These are phyloP conservation scores for Puccinia horiana DNA, from an alignment of 1,284 basidiomycete species.

Conservation along the genomic window DNA sequence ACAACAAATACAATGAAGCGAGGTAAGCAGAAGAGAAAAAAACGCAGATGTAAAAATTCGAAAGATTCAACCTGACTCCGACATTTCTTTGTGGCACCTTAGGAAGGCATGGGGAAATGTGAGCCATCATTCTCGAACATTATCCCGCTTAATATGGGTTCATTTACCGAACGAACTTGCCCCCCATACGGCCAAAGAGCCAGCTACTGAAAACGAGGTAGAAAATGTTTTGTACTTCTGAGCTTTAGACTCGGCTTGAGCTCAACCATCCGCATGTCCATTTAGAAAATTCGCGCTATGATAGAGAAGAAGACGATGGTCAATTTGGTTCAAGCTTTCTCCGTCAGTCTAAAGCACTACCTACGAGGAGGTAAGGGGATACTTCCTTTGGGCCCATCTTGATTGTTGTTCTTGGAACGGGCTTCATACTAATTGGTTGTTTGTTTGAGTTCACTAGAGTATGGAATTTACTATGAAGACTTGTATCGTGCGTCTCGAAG, in stretches of 20 bases:
- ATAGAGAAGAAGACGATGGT: slow-evolving; percentile 42
- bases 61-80: background rate
- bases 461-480: slow-evolving; percentile 43
- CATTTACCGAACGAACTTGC: slow-evolving; percentile 29
- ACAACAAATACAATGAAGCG: slow-evolving; percentile 41
- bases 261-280: background rate
- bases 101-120: slow-evolving; percentile 45
- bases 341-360: slow-evolving; percentile 44
- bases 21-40: slow-evolving; percentile 11
- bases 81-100: background rate
- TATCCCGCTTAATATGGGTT: slow-evolving; percentile 41
- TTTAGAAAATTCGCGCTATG: slow-evolving; percentile 12
- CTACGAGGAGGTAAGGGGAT: slow-evolving; percentile 41
- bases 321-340: slow-evolving; percentile 43
- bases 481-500: slow-evolving; percentile 39
- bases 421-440: background rate
- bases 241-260: background rate
- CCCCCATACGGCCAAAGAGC: slow-evolving; percentile 19
- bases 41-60: background rate
- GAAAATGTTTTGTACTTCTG: background rate
- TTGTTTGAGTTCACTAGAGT: slow-evolving; percentile 6
- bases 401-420: background rate
- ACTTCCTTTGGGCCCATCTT: background rate
- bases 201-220: slow-evolving; percentile 29
- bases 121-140: slow-evolving; percentile 40